phyloP scores from a whole-genome alignment of 495 filamentous ascomycete species.

The Neurospora sp. region DNA sequence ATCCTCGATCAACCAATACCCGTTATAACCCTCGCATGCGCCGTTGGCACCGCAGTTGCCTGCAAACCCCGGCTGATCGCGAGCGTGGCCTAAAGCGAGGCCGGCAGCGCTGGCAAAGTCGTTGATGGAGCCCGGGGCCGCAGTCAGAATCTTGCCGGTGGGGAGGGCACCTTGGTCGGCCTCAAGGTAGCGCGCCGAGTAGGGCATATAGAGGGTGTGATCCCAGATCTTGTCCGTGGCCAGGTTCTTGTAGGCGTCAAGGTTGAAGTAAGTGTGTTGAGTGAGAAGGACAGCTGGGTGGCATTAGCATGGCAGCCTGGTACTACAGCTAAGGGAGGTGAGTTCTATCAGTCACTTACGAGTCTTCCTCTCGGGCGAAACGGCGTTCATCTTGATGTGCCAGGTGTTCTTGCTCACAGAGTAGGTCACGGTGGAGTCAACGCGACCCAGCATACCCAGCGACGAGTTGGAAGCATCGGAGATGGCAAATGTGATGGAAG shows the following conservation, averaged over 20 bases:
- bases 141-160: conserved; percentile 55
- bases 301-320: conserved; percentile 27
- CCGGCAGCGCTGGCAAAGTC: conserved; percentile 55
- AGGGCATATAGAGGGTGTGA: conserved; percentile 61
- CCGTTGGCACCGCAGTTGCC: conserved; percentile 55
- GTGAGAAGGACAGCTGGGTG: conserved; percentile 55
- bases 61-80: conserved; percentile 42
- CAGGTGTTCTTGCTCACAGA: conserved; percentile 41
- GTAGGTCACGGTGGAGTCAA: conserved; percentile 66
- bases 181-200: conserved; percentile 57
- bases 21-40: conserved; percentile 71
- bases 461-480: conserved; percentile 54
- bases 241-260: conserved; percentile 62
- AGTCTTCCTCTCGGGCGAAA: conserved; percentile 38
- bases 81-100: conserved; percentile 58
- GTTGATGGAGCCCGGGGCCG: conserved; percentile 48
- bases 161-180: conserved; percentile 63
- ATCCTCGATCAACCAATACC: conserved; percentile 62
- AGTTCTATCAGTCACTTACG: conserved; percentile 23
- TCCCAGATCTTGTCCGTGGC: conserved; percentile 54
- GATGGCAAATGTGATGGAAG: conserved; percentile 73
- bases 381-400: conserved; percentile 45
- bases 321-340: neutral
- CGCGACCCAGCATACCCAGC: conserved; percentile 62
- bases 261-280: conserved; percentile 82